Base-by-base conservation (phyloP, 169 alveolate species). In the Fabrea salina region DNA sequence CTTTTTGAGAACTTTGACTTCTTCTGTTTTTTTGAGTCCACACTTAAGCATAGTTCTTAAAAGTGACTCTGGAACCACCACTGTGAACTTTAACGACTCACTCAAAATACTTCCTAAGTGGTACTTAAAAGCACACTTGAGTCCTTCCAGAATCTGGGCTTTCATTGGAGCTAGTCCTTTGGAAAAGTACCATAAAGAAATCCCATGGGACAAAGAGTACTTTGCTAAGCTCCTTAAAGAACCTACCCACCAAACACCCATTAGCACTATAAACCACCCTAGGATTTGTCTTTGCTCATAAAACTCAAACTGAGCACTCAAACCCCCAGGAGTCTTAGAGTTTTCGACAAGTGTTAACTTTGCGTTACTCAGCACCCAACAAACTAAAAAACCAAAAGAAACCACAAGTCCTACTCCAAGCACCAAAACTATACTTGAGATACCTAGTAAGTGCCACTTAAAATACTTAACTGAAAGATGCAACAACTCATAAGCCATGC, bases 21-120 rank as follows among this genome's bases (percentile, higher is more conserved):
- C n/a, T n/a, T n/a, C n/a, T n/a, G n/a, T n/a, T n/a, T n/a, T n/a
- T n/a, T n/a, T n/a, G n/a, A n/a, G n/a, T n/a, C n/a, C n/a, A n/a
- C n/a, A n/a, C n/a, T n/a, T n/a, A n/a, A n/a, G n/a, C n/a, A n/a
- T n/a, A n/a, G n/a, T n/a, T n/a, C n/a, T n/a, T n/a, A n/a, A n/a
- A n/a, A n/a, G n/a, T n/a, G n/a, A n/a, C n/a, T n/a, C n/a, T n/a
- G n/a, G n/a, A n/a, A n/a, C n/a, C n/a, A n/a, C n/a, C n/a, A n/a
- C n/a, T n/a, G n/a, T n/a, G n/a, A n/a, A n/a, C n/a, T n/a, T n/a
- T n/a, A n/a, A n/a, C n/a, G n/a, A n/a, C n/a, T n/a, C n/a, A n/a
- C n/a, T n/a, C n/a, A n/a, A n/a, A n/a, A 68, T 68, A n/a, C 64
- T 43, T 44, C 78, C 78, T 16, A 68, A 19, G 27, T 61, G 74